Percentiles rank a stretch among this genome's conserved stretches.
phyloP scores from a whole-genome alignment of 73 alveolate genomes.

The Urostyla sp. region DNA sequence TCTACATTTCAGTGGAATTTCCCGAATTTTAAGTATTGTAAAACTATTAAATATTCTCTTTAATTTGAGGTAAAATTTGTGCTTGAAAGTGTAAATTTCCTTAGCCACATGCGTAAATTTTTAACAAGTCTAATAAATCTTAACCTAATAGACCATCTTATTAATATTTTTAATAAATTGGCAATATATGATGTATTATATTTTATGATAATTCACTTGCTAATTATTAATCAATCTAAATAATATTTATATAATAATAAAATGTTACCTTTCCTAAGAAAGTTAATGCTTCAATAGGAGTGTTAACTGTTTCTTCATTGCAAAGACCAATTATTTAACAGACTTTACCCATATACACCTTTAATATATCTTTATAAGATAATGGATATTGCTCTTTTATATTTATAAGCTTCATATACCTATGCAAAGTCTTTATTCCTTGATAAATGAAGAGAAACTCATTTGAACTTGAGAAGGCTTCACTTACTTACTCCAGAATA shows the following conservation, averaged over 20 bases:
- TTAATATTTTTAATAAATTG: slow-evolving; percentile 9
- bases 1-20: neutral
- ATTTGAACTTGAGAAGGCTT: neutral
- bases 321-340: slow-evolving; percentile 2
- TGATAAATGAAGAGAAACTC: slow-evolving; percentile 36
- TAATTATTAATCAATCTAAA: slow-evolving; percentile 10
- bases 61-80: slow-evolving; percentile 9
- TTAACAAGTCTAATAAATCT: slow-evolving; percentile 21
- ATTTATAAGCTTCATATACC: slow-evolving; percentile 30
- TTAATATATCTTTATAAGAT: slow-evolving; percentile 3
- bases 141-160: slow-evolving; percentile 34
- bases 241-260: neutral
- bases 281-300: slow-evolving; percentile 26
- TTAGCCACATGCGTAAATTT: slow-evolving; percentile 23
- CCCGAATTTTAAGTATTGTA: neutral
- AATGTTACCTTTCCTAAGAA: slow-evolving; percentile 19
- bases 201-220: neutral
- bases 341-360: slow-evolving; percentile 12
- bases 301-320: slow-evolving; percentile 29
- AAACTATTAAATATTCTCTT: neutral
- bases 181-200: slow-evolving; percentile 31
- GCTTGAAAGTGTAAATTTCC: neutral
- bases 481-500: slow-evolving; percentile 17
- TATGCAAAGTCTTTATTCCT: slow-evolving; percentile 19
- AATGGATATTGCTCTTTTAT: slow-evolving; percentile 19